Conservation (phyloP, 2,329 filamentous ascomycete species). For the Penicillium hordei region DNA sequence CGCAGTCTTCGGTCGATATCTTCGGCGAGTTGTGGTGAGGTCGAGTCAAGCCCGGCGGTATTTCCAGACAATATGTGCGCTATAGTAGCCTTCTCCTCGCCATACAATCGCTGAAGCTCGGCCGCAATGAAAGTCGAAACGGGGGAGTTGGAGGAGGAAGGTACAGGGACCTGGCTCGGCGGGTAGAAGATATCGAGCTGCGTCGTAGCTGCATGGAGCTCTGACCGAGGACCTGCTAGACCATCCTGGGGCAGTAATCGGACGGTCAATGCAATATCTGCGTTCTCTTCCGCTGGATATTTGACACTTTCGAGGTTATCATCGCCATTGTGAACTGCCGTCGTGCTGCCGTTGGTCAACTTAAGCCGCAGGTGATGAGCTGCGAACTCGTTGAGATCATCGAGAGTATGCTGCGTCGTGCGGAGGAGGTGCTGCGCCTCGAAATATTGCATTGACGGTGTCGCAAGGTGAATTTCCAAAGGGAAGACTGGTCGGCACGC, state of each 20-base stretch:
- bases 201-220: conserved; percentile 67
- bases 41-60: conserved; percentile 37
- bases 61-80: conserved; percentile 68
- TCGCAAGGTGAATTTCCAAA: conserved; percentile 74
- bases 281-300: conserved; percentile 21
- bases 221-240: conserved; percentile 55
- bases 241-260: conserved; percentile 60
- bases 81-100: conserved; percentile 85
- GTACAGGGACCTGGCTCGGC: conserved; percentile 64
- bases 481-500: conserved; percentile 87
- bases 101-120: conserved; percentile 74
- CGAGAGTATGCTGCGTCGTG: conserved; percentile 80
- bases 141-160: conserved; percentile 67
- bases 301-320: conserved; percentile 7
- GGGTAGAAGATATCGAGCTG: conserved; percentile 77
- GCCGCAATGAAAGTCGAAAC: conserved; percentile 76
- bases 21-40: conserved; percentile 52
- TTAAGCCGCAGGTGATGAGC: conserved; percentile 78
- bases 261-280: conserved; percentile 65
- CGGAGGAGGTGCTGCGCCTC: conserved; percentile 74
- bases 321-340: conserved; percentile 8
- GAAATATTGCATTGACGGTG: conserved; percentile 61
- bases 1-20: conserved; percentile 70
- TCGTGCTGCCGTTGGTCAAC: conserved; percentile 46
- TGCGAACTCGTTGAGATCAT: conserved; percentile 82